Percentiles rank a stretch among this genome's conserved stretches.
Evolutionary conservation across 2,329 filamentous ascomycete species (phyloP).

Genomic region (Colletotrichum spaethianum): DNA sequence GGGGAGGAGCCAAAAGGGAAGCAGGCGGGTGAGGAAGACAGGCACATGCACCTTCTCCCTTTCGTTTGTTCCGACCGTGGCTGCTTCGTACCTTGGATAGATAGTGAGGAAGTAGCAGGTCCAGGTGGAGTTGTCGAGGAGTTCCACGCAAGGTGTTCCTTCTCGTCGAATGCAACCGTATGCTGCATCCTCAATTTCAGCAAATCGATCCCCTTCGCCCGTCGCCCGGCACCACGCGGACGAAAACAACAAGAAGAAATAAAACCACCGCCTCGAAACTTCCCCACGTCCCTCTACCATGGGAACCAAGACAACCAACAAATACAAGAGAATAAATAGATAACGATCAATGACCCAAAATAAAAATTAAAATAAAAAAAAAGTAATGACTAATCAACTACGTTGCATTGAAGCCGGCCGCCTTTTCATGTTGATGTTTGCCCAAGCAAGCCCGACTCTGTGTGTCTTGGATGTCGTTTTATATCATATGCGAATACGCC

Average conservation of each 20-base stretch:
- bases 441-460: neutral
- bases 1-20: neutral
- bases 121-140: too few species aligned
- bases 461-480: neutral
- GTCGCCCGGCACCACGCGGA: neutral
- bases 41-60: neutral
- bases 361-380: too few species aligned
- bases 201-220: neutral
- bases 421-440: neutral
- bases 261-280: neutral
- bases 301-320: neutral
- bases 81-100: neutral
- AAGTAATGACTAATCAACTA: too few species aligned
- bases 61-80: neutral
- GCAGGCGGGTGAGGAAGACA: neutral
- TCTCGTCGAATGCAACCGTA: neutral
- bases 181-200: neutral
- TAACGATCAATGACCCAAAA: too few species aligned
- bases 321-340: too few species aligned
- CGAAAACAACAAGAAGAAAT: constrained; percentile 12
- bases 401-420: neutral
- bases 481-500: neutral
- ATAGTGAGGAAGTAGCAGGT: neutral
- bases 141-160: constrained; percentile 4
- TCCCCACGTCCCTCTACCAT: neutral